Evolutionary conservation across 2,329 filamentous ascomycete genomes (phyloP).

Genomic region (Fusarium sp.): DNA sequence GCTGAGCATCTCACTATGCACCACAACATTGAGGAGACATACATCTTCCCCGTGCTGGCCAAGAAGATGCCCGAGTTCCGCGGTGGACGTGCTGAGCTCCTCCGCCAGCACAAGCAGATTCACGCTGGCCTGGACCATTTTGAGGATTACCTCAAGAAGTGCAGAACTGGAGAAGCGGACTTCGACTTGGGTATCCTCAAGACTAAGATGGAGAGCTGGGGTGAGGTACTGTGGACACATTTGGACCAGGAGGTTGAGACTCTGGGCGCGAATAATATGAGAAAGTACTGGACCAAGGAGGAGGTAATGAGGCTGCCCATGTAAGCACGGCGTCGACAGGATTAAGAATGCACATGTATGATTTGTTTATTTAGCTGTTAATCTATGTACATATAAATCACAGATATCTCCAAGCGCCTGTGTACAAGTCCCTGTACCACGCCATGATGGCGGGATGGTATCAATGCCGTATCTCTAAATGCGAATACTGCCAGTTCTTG

Average conservation of each 20-base stretch:
- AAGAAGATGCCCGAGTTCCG: constrained; percentile 84
- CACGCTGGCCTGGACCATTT: constrained; percentile 81
- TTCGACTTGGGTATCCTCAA: constrained; percentile 73
- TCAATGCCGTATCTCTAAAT: constrained; percentile 27
- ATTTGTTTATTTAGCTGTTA: constrained; percentile 13
- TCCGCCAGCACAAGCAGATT: constrained; percentile 84
- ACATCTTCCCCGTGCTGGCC: constrained; percentile 85
- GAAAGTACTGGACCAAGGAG: constrained; percentile 82
- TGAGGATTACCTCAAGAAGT: constrained; percentile 75
- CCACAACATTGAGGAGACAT: constrained; percentile 86
- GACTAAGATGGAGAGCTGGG: constrained; percentile 83
- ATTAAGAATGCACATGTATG: not conserved
- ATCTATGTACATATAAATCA: constrained; percentile 16
- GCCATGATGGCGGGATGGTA: constrained; percentile 19
- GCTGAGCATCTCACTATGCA: constrained; percentile 79
- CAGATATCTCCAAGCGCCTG: constrained; percentile 27
- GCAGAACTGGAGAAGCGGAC: constrained; percentile 73
- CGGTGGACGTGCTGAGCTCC: constrained; percentile 67
- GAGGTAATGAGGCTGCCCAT: constrained; percentile 82
- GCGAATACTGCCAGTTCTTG: constrained; percentile 6
- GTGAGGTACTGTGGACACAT: constrained; percentile 84
- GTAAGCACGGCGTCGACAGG: constrained; percentile 56
- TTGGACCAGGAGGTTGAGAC: constrained; percentile 87
- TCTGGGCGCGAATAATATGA: constrained; percentile 86
- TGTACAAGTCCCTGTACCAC: constrained; percentile 9